These are phyloP conservation scores for Phytopythium aichiense DNA, from an alignment of 352 stramenopile species.

Conservation along the genomic window DNA sequence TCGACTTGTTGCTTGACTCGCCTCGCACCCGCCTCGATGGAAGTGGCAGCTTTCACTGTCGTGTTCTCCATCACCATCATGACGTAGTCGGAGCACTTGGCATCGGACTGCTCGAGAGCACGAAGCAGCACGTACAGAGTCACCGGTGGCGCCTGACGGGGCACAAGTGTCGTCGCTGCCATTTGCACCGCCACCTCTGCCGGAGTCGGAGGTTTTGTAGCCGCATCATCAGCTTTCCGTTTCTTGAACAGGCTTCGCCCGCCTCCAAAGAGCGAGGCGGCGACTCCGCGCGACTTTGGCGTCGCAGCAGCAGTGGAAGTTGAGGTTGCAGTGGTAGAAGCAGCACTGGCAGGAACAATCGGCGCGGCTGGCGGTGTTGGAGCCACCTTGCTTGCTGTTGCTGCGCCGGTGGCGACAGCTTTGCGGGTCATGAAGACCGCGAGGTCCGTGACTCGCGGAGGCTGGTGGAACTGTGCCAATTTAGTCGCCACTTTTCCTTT, in stretches of 20 bases:
- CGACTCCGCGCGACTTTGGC: slow-evolving; percentile 6
- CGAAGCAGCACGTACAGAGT: slow-evolving; percentile 30
- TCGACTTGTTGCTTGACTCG: slow-evolving; percentile 16
- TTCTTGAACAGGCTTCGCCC: slow-evolving; percentile 25
- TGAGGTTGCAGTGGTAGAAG: background rate
- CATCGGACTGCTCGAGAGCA: slow-evolving; percentile 8
- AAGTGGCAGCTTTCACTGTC: slow-evolving; percentile 4
- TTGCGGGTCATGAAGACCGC: slow-evolving; percentile 28
- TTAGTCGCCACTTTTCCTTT: slow-evolving; percentile 28
- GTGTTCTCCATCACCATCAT: slow-evolving; percentile 3
- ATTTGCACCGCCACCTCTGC: slow-evolving; percentile 1
- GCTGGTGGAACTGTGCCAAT: slow-evolving; percentile 26
- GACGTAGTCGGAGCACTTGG: slow-evolving; percentile 3
- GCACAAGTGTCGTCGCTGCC: slow-evolving; percentile 15
- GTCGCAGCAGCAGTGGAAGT: background rate
- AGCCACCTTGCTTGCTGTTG: background rate
- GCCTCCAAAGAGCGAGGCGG: slow-evolving; percentile 11
- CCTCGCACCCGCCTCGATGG: slow-evolving; percentile 14
- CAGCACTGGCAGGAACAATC: slow-evolving; percentile 1
- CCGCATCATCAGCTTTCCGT: slow-evolving; percentile 12
- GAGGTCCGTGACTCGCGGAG: slow-evolving; percentile 8
- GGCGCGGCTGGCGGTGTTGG: background rate
- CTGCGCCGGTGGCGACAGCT: background rate
- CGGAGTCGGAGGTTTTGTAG: slow-evolving; percentile 5
- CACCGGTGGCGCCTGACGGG: slow-evolving; percentile 14